Base-by-base conservation (phyloP, 805 yeast genomes). In the Yarrowia sp. region DNA sequence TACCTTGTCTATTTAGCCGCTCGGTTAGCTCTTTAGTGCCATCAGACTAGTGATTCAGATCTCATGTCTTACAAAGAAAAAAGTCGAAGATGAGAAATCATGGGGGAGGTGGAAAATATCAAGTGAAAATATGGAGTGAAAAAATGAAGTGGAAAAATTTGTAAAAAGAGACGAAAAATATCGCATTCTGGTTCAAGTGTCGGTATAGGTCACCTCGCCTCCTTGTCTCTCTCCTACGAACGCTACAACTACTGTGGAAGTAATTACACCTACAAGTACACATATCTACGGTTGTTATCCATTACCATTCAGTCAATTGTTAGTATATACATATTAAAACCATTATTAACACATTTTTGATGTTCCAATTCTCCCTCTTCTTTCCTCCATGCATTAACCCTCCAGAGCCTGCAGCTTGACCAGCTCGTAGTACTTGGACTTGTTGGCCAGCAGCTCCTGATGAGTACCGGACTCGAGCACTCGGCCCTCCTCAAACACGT, bases 381-480 rank as follows among this genome's bases (percentile, higher is more conserved):
- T 26, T 26, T 38, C 36, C 59, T 38, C 58, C 58, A 53, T 53
- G 58, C 58, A 49, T 55, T 65, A 65, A n/a, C 61, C 61, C 43
- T 79, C 82, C 26, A 79, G 67, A 9, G 79, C 76, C 71, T 81
- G 83, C 67, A 80, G 72, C 67, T 72, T 72, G 36, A 81, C 83
- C 16, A 81, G 73, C 72, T 80, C 82, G 59, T 72, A 79, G 72
- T 81, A 81, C 43, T 77, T 76, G 66, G 81, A 79, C 67, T 75
- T 72, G 46, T 73, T 71, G n/a, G 74, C 77, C 71, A 84, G 75
- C 16, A 86, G 82, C 59, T 84, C 83, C 8, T 79, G 75, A 74
- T 83, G 89, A 8, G 82, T 79, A 12, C 91, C 90, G 9, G 79
- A 73, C 75, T 91, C 97, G 2, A 81, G 77, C 59, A 91, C 85